phyloP scores from a whole-genome alignment of 352 stramenopile species.

The Elongisporangium undulatum region DNA sequence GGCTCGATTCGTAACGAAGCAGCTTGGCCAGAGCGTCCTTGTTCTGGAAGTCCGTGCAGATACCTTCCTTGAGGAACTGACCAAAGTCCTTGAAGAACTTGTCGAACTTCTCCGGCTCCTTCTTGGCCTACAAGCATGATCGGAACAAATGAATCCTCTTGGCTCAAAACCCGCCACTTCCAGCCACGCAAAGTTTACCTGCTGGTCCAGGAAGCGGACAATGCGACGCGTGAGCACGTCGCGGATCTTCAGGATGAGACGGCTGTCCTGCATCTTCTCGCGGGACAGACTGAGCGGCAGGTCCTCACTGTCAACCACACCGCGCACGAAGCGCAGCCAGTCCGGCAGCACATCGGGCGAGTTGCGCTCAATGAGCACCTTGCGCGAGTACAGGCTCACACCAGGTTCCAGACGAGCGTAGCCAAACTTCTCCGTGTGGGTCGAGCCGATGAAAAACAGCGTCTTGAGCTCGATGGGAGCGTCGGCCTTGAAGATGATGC shows the following conservation, averaged over 20 bases:
- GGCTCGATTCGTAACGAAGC: constrained; percentile 97
- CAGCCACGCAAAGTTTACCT: constrained; percentile 19
- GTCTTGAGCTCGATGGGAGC: constrained; percentile 98
- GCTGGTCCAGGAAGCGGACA: constrained; percentile 83
- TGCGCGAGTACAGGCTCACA: constrained; percentile 98
- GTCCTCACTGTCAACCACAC: constrained; percentile 97
- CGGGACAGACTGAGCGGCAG: constrained; percentile 98
- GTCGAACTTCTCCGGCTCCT: constrained; percentile 96
- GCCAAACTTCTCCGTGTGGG: constrained; percentile 97
- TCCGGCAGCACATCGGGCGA: constrained; percentile 96
- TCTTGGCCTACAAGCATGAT: constrained; percentile 58
- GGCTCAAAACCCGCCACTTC: not conserved
- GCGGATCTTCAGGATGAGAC: constrained; percentile 95
- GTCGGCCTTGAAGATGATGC: constrained; percentile 97
- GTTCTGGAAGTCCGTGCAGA: constrained; percentile 93
- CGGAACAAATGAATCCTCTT: not conserved
- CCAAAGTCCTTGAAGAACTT: constrained; percentile 98
- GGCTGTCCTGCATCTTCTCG: constrained; percentile 99
- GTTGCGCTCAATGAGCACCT: constrained; percentile 99
- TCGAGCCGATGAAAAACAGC: constrained; percentile 96
- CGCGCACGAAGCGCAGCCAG: constrained; percentile 93
- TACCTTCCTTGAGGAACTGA: constrained; percentile 98
- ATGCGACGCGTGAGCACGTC: constrained; percentile 94
- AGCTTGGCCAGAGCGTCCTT: constrained; percentile 95
- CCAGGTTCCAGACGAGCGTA: constrained; percentile 94